These are phyloP conservation scores for Cystofilobasidium ferigula DNA, from an alignment of 768 basidiomycete genomes.

Conservation along the genomic window DNA sequence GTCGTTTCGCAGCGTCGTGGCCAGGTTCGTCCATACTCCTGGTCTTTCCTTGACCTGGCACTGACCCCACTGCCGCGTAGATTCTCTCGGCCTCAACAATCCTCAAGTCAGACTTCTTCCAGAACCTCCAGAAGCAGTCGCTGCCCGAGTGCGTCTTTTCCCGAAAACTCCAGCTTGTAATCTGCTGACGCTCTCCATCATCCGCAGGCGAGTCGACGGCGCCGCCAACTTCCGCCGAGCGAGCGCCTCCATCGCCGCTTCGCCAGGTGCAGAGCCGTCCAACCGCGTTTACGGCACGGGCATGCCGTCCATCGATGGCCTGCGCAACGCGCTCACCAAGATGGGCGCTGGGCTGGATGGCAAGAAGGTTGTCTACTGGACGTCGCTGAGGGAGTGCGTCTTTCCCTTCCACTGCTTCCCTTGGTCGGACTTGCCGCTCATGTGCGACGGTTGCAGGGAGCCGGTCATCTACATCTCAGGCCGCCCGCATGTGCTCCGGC, in stretches of 20 bases:
- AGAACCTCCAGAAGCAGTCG: slow-evolving; percentile 82
- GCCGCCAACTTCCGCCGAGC: slow-evolving; percentile 84
- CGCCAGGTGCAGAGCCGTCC: neutral
- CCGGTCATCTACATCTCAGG: slow-evolving; percentile 84
- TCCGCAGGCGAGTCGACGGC: slow-evolving; percentile 63
- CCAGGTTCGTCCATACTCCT: slow-evolving; percentile 51
- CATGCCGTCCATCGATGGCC: slow-evolving; percentile 83
- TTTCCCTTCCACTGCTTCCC: neutral
- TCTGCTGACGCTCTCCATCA: neutral
- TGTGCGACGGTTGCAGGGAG: slow-evolving; percentile 47
- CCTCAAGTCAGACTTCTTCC: slow-evolving; percentile 56
- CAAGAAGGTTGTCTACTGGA: slow-evolving; percentile 71
- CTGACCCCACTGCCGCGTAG: neutral
- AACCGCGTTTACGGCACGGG: slow-evolving; percentile 47
- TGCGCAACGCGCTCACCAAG: slow-evolving; percentile 63
- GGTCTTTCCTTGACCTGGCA: neutral
- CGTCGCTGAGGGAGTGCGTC: slow-evolving; percentile 74
- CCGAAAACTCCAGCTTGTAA: neutral
- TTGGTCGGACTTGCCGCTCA: neutral
- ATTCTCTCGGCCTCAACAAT: slow-evolving; percentile 63
- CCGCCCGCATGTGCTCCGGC: slow-evolving; percentile 76
- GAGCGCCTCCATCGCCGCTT: neutral
- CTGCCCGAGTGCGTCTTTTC: slow-evolving; percentile 65
- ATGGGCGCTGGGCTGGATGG: slow-evolving; percentile 76
- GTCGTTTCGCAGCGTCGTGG: slow-evolving; percentile 77